These are phyloP conservation scores for Tricholoma matsutake DNA, from an alignment of 768 basidiomycete species.

Conservation along the genomic window DNA sequence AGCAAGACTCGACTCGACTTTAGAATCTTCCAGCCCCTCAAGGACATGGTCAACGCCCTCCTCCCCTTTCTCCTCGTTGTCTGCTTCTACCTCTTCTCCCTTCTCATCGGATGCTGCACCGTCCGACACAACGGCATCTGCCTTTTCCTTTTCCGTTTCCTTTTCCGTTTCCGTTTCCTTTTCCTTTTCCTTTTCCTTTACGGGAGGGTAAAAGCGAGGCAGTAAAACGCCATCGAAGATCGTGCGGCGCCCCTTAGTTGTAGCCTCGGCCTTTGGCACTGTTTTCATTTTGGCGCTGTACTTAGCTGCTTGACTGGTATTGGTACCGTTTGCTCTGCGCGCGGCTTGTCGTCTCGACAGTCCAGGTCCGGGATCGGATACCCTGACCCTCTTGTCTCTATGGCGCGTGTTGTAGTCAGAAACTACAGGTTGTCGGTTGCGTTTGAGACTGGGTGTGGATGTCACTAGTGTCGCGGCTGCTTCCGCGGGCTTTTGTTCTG, in stretches of 20 bases:
- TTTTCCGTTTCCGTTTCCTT: constrained; percentile 13
- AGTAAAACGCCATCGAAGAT: constrained; percentile 19
- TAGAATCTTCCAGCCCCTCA: constrained; percentile 5
- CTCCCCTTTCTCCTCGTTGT: not conserved
- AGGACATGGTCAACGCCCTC: constrained; percentile 8
- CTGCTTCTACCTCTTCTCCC: not conserved
- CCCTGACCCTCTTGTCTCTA: constrained; percentile 13
- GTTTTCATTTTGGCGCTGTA: not conserved
- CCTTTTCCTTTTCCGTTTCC: constrained; percentile 10
- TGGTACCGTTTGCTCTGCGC: not conserved
- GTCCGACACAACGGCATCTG: not conserved
- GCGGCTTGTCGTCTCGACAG: constrained; percentile 1
- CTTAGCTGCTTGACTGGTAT: not conserved
- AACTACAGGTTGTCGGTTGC: constrained; percentile 8
- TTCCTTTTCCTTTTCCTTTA: constrained; percentile 9
- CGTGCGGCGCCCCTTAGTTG: constrained; percentile 5
- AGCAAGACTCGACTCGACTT: constrained; percentile 17
- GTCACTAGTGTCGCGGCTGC: not conserved
- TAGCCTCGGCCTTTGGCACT: not conserved
- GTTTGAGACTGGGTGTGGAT: not conserved
- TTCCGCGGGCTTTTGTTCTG: constrained; percentile 2
- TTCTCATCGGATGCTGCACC: not conserved
- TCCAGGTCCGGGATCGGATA: constrained; percentile 12
- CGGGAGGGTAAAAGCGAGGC: not conserved
- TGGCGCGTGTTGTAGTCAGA: constrained; percentile 20